Evolutionary conservation across 2,329 filamentous ascomycete genomes (phyloP).

Genomic region (Juglanconis juglandina): DNA sequence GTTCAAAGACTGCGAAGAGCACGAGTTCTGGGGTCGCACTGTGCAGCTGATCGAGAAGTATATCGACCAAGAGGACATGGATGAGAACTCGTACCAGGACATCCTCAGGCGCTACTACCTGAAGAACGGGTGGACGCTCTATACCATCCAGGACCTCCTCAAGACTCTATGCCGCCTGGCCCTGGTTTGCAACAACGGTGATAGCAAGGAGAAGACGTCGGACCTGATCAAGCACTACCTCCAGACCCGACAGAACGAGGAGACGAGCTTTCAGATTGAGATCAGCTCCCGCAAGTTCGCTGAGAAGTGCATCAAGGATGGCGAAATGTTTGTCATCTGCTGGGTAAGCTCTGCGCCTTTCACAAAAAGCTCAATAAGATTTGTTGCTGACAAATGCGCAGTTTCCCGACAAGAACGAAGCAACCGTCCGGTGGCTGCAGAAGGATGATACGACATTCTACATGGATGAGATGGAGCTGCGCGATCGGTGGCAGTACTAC

Average conservation of each 20-base stretch:
- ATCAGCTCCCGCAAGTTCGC: slow-evolving; percentile 88
- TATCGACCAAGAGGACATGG: slow-evolving; percentile 70
- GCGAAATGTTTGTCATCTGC: slow-evolving; percentile 83
- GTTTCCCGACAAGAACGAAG: slow-evolving; percentile 66
- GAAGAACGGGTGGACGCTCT: slow-evolving; percentile 86
- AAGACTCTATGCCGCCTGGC: slow-evolving; percentile 77
- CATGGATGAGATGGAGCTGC: slow-evolving; percentile 80
- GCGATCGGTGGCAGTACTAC: slow-evolving; percentile 89
- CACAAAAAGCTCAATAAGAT: not conserved
- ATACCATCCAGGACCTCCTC: slow-evolving; percentile 87
- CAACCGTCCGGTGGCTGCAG: slow-evolving; percentile 68
- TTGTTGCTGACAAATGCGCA: slow-evolving; percentile 31
- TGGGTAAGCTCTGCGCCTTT: slow-evolving; percentile 65
- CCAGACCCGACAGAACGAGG: slow-evolving; percentile 73
- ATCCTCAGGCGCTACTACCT: slow-evolving; percentile 89
- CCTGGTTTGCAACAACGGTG: slow-evolving; percentile 76
- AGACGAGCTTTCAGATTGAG: slow-evolving; percentile 86
- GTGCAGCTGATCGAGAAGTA: slow-evolving; percentile 83
- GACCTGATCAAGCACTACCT: slow-evolving; percentile 88
- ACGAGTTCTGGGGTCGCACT: slow-evolving; percentile 81
- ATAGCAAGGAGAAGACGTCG: slow-evolving; percentile 88
- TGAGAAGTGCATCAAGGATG: slow-evolving; percentile 88
- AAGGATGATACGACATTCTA: slow-evolving; percentile 76
- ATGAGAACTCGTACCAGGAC: slow-evolving; percentile 82
- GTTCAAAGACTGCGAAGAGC: slow-evolving; percentile 63